Evolutionary conservation across 1,284 basidiomycete species (phyloP).

Genomic region (Microbotryomycetes sp.): DNA sequence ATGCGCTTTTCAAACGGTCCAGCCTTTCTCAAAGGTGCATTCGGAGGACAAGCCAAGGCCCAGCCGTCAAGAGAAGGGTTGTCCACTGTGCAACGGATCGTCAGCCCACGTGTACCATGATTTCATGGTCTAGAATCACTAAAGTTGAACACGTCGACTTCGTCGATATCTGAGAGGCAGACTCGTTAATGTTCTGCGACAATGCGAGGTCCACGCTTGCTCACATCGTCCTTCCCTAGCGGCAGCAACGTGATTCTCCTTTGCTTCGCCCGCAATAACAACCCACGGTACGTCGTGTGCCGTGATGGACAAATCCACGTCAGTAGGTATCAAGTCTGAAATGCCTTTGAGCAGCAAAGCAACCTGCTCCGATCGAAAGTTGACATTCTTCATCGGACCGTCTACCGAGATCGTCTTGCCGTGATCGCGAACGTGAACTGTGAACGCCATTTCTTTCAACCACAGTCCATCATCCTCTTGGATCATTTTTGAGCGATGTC

Average conservation of each 20-base stretch:
- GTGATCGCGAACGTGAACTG: slow-evolving; percentile 11
- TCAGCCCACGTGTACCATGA: too few species aligned
- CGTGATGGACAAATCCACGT: slow-evolving; percentile 28
- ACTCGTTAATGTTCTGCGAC: too few species aligned
- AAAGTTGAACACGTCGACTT: slow-evolving; percentile 2
- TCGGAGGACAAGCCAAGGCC: slow-evolving; percentile 11
- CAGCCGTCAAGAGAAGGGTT: slow-evolving; percentile 18
- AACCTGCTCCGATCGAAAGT: slow-evolving; percentile 16
- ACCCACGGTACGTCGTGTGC: slow-evolving; percentile 23
- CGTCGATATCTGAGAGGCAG: slow-evolving; percentile 6
- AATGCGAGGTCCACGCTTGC: too few species aligned
- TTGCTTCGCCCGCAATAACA: slow-evolving; percentile 14
- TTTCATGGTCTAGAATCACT: background rate
- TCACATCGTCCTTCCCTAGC: slow-evolving; percentile 12
- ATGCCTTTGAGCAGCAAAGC: slow-evolving; percentile 16
- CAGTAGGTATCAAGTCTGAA: slow-evolving; percentile 6
- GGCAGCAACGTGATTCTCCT: slow-evolving; percentile 9
- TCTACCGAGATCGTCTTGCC: background rate
- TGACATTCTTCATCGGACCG: slow-evolving; percentile 17
- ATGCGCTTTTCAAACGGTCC: slow-evolving; percentile 6
- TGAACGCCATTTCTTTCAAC: slow-evolving; percentile 21
- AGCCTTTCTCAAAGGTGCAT: slow-evolving; percentile 3
- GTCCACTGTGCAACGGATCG: slow-evolving; percentile 4
- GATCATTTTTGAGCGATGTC: slow-evolving; percentile 14
- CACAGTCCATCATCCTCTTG: slow-evolving; percentile 20